These are phyloP conservation scores for Irpex lacteus DNA, from an alignment of 1,284 basidiomycete genomes.

Conservation along the genomic window DNA sequence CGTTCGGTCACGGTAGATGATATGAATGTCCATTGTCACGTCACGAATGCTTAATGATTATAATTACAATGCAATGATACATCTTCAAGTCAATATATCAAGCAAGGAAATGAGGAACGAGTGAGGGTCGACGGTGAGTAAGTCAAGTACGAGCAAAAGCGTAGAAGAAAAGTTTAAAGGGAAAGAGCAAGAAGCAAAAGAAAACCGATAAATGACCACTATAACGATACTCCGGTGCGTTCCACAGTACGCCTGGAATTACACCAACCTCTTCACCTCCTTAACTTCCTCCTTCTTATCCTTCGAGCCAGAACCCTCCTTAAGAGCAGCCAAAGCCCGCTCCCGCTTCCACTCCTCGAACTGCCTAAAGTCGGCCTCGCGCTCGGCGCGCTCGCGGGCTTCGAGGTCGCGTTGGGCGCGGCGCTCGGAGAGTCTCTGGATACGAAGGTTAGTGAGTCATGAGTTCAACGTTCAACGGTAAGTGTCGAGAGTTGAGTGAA, in stretches of 20 bases:
- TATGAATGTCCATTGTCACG: not conserved
- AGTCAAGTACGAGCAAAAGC: too few species aligned
- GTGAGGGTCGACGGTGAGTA: too few species aligned
- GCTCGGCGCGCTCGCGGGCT: constrained; percentile 23
- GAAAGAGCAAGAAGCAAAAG: too few species aligned
- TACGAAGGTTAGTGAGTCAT: not conserved
- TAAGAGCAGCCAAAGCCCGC: constrained; percentile 11
- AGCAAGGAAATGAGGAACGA: too few species aligned
- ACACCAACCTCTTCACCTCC: constrained; percentile 11
- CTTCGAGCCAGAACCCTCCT: not conserved
- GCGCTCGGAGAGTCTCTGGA: constrained; percentile 60
- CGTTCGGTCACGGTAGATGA: not conserved
- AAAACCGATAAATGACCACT: too few species aligned
- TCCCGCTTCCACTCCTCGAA: constrained; percentile 32
- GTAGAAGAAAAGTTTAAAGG: too few species aligned
- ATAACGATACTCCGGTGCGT: not conserved
- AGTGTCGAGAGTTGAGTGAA: too few species aligned
- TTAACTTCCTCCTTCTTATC: constrained; percentile 7
- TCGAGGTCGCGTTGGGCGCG: constrained; percentile 51
- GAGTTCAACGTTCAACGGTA: not conserved
- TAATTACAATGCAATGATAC: not conserved
- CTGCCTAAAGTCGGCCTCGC: constrained; percentile 33
- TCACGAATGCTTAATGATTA: not conserved
- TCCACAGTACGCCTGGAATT: too few species aligned
- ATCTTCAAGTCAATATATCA: too few species aligned